Conservation (phyloP, 2,329 filamentous ascomycete genomes). For the Talaromyces sp. region DNA sequence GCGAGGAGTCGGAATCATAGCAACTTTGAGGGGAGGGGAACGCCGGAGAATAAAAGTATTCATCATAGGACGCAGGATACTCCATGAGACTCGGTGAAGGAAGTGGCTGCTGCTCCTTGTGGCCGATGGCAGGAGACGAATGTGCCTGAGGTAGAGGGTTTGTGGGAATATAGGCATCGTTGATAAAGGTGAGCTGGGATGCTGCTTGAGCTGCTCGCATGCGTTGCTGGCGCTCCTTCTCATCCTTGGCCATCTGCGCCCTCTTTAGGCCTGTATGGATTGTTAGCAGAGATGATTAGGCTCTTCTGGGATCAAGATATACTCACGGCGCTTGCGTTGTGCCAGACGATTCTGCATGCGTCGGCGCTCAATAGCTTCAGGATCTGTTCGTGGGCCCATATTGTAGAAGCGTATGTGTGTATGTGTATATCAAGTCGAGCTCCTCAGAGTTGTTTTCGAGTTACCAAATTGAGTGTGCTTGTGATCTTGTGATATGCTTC, state of each 20-base stretch:
- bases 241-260: conserved; percentile 9
- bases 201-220: conserved; percentile 11
- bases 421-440: not conserved
- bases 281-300: not conserved
- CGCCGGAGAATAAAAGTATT: not conserved
- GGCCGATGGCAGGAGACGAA: not conserved
- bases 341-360: conserved; percentile 11
- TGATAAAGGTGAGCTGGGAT: conserved; percentile 9
- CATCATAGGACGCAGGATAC: not conserved
- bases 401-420: not conserved
- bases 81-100: not conserved
- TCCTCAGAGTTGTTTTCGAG: not conserved
- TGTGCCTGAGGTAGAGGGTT: not conserved
- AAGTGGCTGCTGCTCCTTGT: not conserved
- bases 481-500: not conserved
- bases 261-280: conserved; percentile 7
- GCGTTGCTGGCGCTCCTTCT: conserved; percentile 11
- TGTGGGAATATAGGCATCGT: conserved; percentile 6
- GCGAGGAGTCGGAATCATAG: not conserved
- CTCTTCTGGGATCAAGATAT: not conserved
- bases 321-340: conserved; percentile 10
- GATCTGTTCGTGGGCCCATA: conserved; percentile 7
- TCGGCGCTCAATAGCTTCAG: conserved; percentile 10
- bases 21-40: not conserved
- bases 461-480: not conserved